phyloP scores from a whole-genome alignment of 2,329 filamentous ascomycete species.

The Pseudogymnoascus sp. region DNA sequence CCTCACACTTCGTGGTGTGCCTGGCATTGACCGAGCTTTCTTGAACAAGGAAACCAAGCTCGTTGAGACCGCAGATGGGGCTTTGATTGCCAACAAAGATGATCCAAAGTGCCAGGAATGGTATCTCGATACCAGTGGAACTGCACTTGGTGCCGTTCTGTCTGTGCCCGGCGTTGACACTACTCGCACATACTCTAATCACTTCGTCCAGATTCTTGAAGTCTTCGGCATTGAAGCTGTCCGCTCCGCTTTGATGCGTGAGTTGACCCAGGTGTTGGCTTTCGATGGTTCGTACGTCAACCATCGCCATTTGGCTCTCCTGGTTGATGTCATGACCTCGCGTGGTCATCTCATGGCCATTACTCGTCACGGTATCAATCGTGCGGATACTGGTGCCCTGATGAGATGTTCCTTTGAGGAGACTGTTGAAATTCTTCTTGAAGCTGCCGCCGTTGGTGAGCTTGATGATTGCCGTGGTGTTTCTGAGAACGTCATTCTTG shows the following conservation, averaged over 20 bases:
- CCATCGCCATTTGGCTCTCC: constrained; percentile 87
- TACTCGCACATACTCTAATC: constrained; percentile 83
- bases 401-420: constrained; percentile 99
- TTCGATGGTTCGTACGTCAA: constrained; percentile 99
- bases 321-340: constrained; percentile 97
- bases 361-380: constrained; percentile 96
- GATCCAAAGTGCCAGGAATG: constrained; percentile 77
- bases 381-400: constrained; percentile 91
- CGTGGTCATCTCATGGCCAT: constrained; percentile 91
- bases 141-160: constrained; percentile 74
- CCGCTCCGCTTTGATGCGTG: constrained; percentile 74
- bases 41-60: constrained; percentile 72
- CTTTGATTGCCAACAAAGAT: constrained; percentile 64
- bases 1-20: constrained; percentile 81
- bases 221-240: constrained; percentile 96
- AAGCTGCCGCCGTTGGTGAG: constrained; percentile 89
- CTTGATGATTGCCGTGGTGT: constrained; percentile 97
- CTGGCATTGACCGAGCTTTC: constrained; percentile 84
- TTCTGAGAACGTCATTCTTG: constrained; percentile 97
- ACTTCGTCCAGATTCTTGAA: constrained; percentile 87
- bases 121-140: constrained; percentile 93
- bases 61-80: constrained; percentile 59
- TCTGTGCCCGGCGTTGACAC: constrained; percentile 82
- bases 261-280: constrained; percentile 85
- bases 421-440: constrained; percentile 94